A percentile compares a stretch with the other conserved stretches of the same genome.
These are phyloP conservation scores for Colletotrichum sojae DNA, from an alignment of 2,329 filamentous ascomycete genomes.

Conservation along the genomic window DNA sequence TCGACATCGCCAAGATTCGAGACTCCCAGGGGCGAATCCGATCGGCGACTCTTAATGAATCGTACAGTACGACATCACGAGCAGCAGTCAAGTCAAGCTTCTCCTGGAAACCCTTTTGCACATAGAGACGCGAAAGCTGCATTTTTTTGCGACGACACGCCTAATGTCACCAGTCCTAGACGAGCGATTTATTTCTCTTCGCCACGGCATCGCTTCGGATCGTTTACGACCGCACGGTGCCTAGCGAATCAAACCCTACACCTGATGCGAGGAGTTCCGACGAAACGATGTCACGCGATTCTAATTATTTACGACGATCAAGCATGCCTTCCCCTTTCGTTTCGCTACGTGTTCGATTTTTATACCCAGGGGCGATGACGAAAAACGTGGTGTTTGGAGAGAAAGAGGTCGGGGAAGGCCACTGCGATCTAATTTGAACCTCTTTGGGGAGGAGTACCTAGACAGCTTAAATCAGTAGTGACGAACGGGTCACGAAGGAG, in stretches of 20 bases:
- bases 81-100: slow-evolving; percentile 26
- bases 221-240: slow-evolving; percentile 26
- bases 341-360: slow-evolving; percentile 53
- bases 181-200: slow-evolving; percentile 47
- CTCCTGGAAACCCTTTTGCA: slow-evolving; percentile 42
- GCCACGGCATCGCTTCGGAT: slow-evolving; percentile 42
- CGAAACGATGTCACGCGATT: slow-evolving; percentile 44
- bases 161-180: slow-evolving; percentile 51
- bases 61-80: slow-evolving; percentile 27
- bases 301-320: slow-evolving; percentile 47
- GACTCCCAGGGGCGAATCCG: background rate
- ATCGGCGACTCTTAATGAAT: slow-evolving; percentile 22
- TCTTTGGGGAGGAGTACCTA: slow-evolving; percentile 14
- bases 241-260: slow-evolving; percentile 14
- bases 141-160: slow-evolving; percentile 51
- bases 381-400: slow-evolving; percentile 48
- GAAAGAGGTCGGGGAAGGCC: slow-evolving; percentile 49
- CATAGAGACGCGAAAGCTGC: slow-evolving; percentile 49
- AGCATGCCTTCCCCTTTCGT: slow-evolving; percentile 51
- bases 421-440: slow-evolving; percentile 44
- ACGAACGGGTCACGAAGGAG: background rate
- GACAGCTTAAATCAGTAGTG: background rate
- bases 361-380: slow-evolving; percentile 54
- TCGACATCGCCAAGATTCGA: slow-evolving; percentile 15
- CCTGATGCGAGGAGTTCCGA: slow-evolving; percentile 24